Base-by-base conservation (phyloP, 2,329 filamentous ascomycete species). In the Colletotrichum sp. region DNA sequence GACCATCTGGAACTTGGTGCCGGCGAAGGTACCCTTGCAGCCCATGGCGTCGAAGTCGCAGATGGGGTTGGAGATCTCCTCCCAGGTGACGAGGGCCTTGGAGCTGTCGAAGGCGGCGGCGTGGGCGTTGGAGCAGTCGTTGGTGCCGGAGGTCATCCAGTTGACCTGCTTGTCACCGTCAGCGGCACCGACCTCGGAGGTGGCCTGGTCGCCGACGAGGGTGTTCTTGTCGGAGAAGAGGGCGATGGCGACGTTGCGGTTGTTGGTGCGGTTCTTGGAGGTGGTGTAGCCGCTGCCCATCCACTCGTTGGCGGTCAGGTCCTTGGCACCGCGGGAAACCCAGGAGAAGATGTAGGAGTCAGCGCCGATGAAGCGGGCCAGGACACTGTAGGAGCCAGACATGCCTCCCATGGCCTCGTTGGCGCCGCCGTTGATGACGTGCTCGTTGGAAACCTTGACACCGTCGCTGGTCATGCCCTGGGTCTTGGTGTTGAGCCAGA, bases 391-490 rank as follows among this genome's bases (percentile, higher is more conserved):
- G 3, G 90, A 92, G 34, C 91, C 91, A n/a, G 87, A 86, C 89
- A 91, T 92, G 68, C 91, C 91, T 55, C 91, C 91, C 87, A 92
- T 89, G 32, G 90, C 84, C 81, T 92, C 91, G 63, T 90, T 89
- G 55, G 85, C 86, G 7, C 82, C 90, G 52, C 91, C 91, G 79
- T 92, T 92, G 75, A 89, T 91, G 26, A 88, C 89, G 77, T 91
- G 89, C 81, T 92, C 90, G 81, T 92, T 92, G 73, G 90, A 90
- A 75, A 93, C 86, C 83, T 92, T 92, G 78, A 90, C 85, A 34
- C 90, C 90, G 56, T 81, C 79, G 75, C 79, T 85, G 72, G 75
- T 79, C 91, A 92, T 92, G 30, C 87, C 87, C 78, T 90, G 89
- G 3, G 86, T 88, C 71, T 89, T 86, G 26, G 90, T 92, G 85